Evolutionary conservation across 2,329 filamentous ascomycete genomes (phyloP).

Genomic region (Neurospora crassa): DNA sequence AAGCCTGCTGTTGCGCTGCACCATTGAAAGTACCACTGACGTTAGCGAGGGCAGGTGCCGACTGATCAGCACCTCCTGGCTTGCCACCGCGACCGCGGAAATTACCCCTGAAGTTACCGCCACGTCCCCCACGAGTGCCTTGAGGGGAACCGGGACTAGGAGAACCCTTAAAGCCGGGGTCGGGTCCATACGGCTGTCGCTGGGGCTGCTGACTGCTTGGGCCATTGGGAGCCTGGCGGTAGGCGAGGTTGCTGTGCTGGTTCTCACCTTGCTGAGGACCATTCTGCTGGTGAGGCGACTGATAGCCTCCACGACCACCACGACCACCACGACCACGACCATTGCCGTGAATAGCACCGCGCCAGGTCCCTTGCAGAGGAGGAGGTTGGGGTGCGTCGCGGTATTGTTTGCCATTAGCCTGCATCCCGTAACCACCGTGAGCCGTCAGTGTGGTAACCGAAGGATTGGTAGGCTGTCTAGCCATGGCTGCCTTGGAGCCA

Average conservation of each 20-base stretch:
- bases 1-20: not conserved
- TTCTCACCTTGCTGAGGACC: slow-evolving; percentile 22
- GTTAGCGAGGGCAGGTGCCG: not conserved
- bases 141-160: slow-evolving; percentile 5
- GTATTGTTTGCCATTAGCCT: slow-evolving; percentile 51
- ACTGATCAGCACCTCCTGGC: slow-evolving; percentile 4
- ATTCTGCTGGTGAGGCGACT: slow-evolving; percentile 5
- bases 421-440: slow-evolving; percentile 35
- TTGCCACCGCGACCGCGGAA: slow-evolving; percentile 23
- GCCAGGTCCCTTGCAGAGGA: slow-evolving; percentile 47
- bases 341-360: slow-evolving; percentile 43
- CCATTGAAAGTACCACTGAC: slow-evolving; percentile 1
- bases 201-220: slow-evolving; percentile 14
- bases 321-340: slow-evolving; percentile 31
- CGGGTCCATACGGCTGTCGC: slow-evolving; percentile 7
- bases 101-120: slow-evolving; percentile 13
- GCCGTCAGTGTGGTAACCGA: slow-evolving; percentile 42
- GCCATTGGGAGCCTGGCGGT: slow-evolving; percentile 30
- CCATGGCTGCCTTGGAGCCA: slow-evolving; percentile 47
- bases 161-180: slow-evolving; percentile 1
- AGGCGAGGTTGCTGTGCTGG: slow-evolving; percentile 42
- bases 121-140: slow-evolving; percentile 3
- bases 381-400: slow-evolving; percentile 45
- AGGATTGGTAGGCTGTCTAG: slow-evolving; percentile 39
- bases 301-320: slow-evolving; percentile 27